phyloP scores from a whole-genome alignment of 768 basidiomycete species.

The Cystobasidium tubakii region DNA sequence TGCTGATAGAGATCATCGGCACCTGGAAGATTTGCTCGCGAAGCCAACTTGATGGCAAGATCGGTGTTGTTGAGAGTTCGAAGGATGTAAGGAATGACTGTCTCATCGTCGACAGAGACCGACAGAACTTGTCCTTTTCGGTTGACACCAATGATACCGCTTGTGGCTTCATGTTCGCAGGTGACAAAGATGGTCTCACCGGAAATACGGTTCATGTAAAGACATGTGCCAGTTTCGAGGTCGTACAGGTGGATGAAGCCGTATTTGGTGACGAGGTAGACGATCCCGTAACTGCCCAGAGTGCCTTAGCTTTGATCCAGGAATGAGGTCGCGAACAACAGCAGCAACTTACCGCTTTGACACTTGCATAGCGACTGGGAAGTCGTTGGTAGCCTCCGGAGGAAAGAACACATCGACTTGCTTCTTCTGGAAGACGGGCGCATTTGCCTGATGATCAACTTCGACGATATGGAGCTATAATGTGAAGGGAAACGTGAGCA shows the following conservation, averaged over 20 bases:
- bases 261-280: conserved; percentile 96
- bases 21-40: conserved; percentile 89
- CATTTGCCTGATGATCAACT: conserved; percentile 88
- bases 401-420: conserved; percentile 99
- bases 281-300: conserved; percentile 65
- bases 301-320: not conserved
- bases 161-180: conserved; percentile 83
- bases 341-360: conserved; percentile 55
- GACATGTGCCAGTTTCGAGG: conserved; percentile 89
- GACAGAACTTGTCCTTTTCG: conserved; percentile 92
- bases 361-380: conserved; percentile 99
- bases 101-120: conserved; percentile 92
- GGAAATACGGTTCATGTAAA: conserved; percentile 99
- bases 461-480: conserved; percentile 90
- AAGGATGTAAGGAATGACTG: conserved; percentile 89
- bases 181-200: conserved; percentile 99
- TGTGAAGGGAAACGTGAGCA: conserved; percentile 21
- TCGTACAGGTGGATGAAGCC: conserved; percentile 99
- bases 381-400: conserved; percentile 93
- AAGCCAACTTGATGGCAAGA: conserved; percentile 94
- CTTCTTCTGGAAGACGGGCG: conserved; percentile 91
- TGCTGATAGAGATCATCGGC: conserved; percentile 93
- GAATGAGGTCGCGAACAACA: too few species aligned
- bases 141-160: conserved; percentile 98
- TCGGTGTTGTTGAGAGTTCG: conserved; percentile 92